Base-by-base conservation (phyloP, 768 basidiomycete genomes). In the Lentinula lateritia region DNA sequence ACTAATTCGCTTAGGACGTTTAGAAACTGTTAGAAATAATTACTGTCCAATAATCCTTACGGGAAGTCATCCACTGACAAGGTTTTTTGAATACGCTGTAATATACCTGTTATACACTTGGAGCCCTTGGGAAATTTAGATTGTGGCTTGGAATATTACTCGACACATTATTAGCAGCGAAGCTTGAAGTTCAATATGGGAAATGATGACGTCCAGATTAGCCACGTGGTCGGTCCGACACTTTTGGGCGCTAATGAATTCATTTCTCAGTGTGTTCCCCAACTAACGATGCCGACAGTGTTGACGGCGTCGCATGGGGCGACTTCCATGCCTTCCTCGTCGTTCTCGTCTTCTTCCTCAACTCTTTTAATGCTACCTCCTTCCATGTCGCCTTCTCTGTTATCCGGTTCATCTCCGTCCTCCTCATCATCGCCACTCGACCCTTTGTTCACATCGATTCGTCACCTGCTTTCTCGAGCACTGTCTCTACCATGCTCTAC, bases 401-500 rank as follows among this genome's bases (percentile, higher is more conserved):
- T 43, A 13, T 53, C 36, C 7, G 23, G 35, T 13, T 35, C 20
- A 52, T 54, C 60, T 16, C 39, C 59, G 6, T 39, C 38, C 16
- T 43, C 39, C 35, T 60, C 59, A 12, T 20, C 50, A 41, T 39
- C 50, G 16, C 48, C 59, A 34, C 34, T 59, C 13, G 59, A 60
- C 41, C 28, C 59, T 38, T 15, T 60, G 18, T 18, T 34, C 64
- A 79, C 86, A 53, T 87, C 88, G 48, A 86, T 92, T 60, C 78
- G 76, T 65, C 86, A 89, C 68, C 78, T 92, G 45, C 78, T 92
- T 64, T 76, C 82, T 36, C 80, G 79, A 71, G 88, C 88, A 8
- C 84, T 83, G 72, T 77, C 83, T 63, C 75, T 89, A 61, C 88
- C 90, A 45, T 92, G 90, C 74, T 90, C 88, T 58, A 86, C 87